These are phyloP conservation scores for Flagelloscypha sp. DNA, from an alignment of 768 basidiomycete genomes.

Conservation along the genomic window DNA sequence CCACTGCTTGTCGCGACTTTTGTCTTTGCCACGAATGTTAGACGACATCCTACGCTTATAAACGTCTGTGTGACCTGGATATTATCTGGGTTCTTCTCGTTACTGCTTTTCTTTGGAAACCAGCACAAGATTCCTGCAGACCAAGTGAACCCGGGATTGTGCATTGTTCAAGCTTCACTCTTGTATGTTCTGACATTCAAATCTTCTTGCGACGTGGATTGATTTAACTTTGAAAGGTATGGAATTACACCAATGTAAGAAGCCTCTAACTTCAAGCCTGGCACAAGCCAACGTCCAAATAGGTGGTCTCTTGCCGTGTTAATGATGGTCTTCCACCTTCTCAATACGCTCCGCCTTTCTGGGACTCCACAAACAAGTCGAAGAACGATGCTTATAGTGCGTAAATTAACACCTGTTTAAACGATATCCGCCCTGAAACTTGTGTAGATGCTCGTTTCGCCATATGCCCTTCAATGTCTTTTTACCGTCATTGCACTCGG, in stretches of 20 bases:
- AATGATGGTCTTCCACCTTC: conserved; percentile 26
- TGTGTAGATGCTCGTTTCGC: conserved; percentile 25
- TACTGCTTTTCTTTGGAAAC: conserved; percentile 38
- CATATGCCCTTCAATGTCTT: conserved; percentile 22
- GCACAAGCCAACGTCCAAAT: neutral
- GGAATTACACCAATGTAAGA: conserved; percentile 33
- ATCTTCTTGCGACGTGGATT: too few relatives aligned
- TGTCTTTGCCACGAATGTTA: conserved; percentile 28
- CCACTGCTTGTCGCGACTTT: conserved; percentile 37
- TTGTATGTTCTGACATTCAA: too few relatives aligned
- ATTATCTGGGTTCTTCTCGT: conserved; percentile 32
- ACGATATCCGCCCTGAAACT: neutral
- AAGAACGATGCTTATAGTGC: conserved; percentile 18
- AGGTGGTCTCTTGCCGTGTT: conserved; percentile 32
- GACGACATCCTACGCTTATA: conserved; percentile 35
- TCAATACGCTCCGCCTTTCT: conserved; percentile 16
- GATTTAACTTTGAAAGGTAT: too few relatives aligned
- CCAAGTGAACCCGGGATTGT: conserved; percentile 29
- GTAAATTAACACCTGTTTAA: neutral
- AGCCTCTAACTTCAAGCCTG: neutral
- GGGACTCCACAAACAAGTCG: conserved; percentile 12
- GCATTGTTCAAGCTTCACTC: conserved; percentile 36
- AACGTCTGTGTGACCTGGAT: conserved; percentile 43
- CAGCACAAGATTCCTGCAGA: conserved; percentile 22
- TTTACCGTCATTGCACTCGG: conserved; percentile 24